Conservation (phyloP, 768 basidiomycete genomes). For the Cystobasidiopsis lactophilus region DNA sequence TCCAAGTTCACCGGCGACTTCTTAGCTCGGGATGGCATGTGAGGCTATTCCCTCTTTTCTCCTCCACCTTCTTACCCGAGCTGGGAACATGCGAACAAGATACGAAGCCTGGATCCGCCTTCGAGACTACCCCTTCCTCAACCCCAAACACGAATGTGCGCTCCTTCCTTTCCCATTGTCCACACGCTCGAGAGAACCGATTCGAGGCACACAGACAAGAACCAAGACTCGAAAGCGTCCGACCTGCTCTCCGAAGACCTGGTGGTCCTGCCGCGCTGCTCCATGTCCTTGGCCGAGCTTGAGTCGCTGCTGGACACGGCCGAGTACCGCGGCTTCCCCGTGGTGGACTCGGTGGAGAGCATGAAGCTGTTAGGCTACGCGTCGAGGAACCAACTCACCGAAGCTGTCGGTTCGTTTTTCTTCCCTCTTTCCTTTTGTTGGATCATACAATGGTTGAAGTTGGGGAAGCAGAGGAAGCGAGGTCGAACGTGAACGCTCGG, state of each 20-base stretch:
- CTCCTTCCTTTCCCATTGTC: too few relatives aligned
- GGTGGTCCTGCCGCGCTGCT: conserved; percentile 55
- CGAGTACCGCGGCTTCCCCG: conserved; percentile 16
- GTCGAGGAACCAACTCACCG: conserved; percentile 71
- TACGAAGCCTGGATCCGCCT: conserved; percentile 19
- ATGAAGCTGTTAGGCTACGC: conserved; percentile 63
- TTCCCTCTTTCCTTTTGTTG: too few relatives aligned
- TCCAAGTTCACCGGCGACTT: conserved; percentile 81
- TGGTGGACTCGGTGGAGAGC: conserved; percentile 1
- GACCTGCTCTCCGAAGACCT: conserved; percentile 22
- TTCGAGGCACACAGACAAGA: conserved; percentile 10
- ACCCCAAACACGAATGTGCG: conserved; percentile 18
- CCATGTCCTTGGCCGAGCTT: conserved; percentile 46
- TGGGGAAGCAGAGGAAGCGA: too few relatives aligned
- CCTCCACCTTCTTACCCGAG: background rate
- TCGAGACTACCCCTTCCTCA: conserved; percentile 17
- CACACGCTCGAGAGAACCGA: conserved; percentile 12
- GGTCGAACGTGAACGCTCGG: too few relatives aligned
- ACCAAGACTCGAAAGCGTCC: too few relatives aligned
- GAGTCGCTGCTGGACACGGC: conserved; percentile 9
- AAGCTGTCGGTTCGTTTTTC: too few relatives aligned
- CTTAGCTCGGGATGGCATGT: conserved; percentile 80
- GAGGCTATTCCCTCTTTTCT: conserved; percentile 56
- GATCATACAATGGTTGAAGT: too few relatives aligned
- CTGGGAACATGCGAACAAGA: too few relatives aligned